These are phyloP conservation scores for Gymnopilus junonius DNA, from an alignment of 768 basidiomycete species.

Conservation along the genomic window DNA sequence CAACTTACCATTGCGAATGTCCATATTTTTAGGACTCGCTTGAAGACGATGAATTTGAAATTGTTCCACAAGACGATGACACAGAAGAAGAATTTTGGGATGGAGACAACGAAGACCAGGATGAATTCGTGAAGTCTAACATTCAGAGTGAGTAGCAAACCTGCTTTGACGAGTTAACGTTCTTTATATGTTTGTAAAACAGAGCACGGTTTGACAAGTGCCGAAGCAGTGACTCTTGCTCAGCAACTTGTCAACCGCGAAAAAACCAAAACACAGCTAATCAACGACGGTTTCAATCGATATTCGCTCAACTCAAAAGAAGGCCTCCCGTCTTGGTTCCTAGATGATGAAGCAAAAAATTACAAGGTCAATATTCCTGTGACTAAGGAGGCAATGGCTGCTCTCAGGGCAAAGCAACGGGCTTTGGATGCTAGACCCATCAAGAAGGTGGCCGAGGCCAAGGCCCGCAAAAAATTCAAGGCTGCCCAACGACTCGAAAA, in stretches of 20 bases:
- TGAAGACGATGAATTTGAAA: constrained; percentile 72
- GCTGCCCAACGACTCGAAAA: constrained; percentile 86
- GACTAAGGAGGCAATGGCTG: constrained; percentile 91
- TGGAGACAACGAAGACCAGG: constrained; percentile 75
- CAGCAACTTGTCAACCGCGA: constrained; percentile 90
- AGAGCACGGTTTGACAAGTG: constrained; percentile 86
- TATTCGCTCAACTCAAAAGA: constrained; percentile 93
- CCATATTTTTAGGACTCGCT: neutral
- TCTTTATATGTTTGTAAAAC: constrained; percentile 5
- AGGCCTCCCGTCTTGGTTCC: constrained; percentile 92
- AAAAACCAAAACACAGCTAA: constrained; percentile 84
- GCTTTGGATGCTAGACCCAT: constrained; percentile 96
- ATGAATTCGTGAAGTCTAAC: constrained; percentile 64
- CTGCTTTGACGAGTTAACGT: neutral
- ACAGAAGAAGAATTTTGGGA: constrained; percentile 79
- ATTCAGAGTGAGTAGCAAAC: constrained; percentile 62
- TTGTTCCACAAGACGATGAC: constrained; percentile 68
- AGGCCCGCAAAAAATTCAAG: constrained; percentile 94
- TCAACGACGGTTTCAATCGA: constrained; percentile 96
- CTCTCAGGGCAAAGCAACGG: constrained; percentile 87
- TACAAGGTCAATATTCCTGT: constrained; percentile 97
- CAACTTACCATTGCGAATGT: neutral
- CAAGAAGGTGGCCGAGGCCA: constrained; percentile 98
- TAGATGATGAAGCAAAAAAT: constrained; percentile 92
- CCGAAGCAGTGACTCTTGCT: constrained; percentile 90